Evolutionary conservation across 2,329 filamentous ascomycete species (phyloP).

Genomic region (Cladosporium sp.): DNA sequence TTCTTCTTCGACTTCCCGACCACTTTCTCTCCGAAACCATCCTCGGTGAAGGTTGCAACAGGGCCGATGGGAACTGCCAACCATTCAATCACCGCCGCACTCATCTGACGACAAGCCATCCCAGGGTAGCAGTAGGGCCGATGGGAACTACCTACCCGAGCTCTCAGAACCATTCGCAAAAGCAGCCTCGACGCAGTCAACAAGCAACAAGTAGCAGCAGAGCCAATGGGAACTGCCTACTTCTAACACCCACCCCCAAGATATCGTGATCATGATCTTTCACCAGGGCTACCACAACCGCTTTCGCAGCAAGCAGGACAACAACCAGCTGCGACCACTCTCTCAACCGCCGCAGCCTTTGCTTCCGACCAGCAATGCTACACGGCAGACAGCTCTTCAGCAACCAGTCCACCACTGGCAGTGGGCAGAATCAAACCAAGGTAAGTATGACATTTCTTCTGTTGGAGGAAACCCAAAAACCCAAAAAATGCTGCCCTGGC

Average conservation of each 20-base stretch:
- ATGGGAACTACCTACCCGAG: conserved; percentile 6
- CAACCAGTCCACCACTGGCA: neutral
- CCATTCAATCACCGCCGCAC: neutral
- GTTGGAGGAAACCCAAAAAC: neutral
- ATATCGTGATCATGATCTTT: neutral
- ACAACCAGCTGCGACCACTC: neutral
- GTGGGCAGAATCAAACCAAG: neutral
- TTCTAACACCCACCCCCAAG: neutral
- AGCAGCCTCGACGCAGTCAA: neutral
- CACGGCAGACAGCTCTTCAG: neutral
- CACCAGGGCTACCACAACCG: neutral
- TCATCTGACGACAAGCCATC: neutral
- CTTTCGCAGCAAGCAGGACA: neutral
- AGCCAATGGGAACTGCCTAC: conserved; percentile 10
- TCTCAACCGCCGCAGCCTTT: neutral
- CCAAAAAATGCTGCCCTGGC: conserved; percentile 3
- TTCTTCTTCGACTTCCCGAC: neutral
- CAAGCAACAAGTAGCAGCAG: conserved; percentile 7
- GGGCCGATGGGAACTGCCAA: neutral
- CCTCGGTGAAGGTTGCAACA: neutral
- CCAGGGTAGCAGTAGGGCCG: conserved; percentile 5
- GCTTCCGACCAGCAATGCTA: conserved; percentile 8
- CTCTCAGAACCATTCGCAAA: neutral
- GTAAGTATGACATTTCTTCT: conserved; percentile 8
- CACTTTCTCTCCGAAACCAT: neutral